phyloP scores from a whole-genome alignment of 2,329 filamentous ascomycete genomes.

The Aspergillus ibericus region DNA sequence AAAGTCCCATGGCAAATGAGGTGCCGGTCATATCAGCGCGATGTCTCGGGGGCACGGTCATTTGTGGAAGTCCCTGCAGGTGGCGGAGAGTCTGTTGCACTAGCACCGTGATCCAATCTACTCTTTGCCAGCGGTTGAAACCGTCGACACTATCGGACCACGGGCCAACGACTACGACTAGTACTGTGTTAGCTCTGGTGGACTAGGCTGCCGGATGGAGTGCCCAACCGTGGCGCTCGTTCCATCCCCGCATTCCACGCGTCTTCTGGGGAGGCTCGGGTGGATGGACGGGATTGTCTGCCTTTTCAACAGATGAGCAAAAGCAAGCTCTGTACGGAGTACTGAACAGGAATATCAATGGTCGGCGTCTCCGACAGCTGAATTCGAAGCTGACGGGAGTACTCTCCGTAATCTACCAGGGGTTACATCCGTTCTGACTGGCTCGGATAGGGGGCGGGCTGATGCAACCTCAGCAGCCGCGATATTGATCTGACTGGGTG shows the following conservation, averaged over 20 bases:
- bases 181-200: no score
- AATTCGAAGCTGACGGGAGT: neutral
- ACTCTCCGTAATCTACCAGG: no score
- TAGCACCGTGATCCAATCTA: no score
- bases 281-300: no score
- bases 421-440: neutral
- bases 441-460: neutral
- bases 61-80: neutral
- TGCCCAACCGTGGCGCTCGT: neutral
- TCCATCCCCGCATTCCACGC: neutral
- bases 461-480: neutral
- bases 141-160: neutral
- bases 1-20: neutral
- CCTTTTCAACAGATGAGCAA: no score
- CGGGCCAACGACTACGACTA: no score
- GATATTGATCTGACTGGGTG: no score
- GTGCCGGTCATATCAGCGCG: neutral
- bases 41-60: neutral
- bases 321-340: neutral
- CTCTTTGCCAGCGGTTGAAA: neutral
- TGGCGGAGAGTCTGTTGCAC: neutral
- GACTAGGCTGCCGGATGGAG: neutral
- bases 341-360: neutral
- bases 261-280: neutral
- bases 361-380: neutral